These are phyloP conservation scores for Globisporangium nagaii DNA, from an alignment of 352 stramenopile species.

Conservation along the genomic window DNA sequence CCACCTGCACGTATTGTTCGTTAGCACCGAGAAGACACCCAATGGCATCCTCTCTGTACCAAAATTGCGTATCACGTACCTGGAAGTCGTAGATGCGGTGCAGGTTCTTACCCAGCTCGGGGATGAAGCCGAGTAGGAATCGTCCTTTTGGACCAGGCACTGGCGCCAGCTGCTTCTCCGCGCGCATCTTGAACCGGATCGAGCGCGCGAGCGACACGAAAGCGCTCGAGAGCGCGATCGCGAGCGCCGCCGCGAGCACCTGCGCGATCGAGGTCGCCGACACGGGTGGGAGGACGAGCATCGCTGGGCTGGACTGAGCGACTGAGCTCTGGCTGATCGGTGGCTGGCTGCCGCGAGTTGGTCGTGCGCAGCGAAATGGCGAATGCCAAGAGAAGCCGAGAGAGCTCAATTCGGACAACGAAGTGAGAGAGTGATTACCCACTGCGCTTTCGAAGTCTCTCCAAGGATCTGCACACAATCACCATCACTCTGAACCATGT, in stretches of 20 bases:
- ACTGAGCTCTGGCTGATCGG: too few relatives aligned
- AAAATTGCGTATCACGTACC: too few relatives aligned
- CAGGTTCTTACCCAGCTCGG: conserved; percentile 5
- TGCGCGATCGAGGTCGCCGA: neutral
- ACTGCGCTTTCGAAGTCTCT: too few relatives aligned
- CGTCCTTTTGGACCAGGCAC: conserved; percentile 5
- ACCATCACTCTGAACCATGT: too few relatives aligned
- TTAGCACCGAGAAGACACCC: too few relatives aligned
- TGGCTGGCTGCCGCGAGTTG: too few relatives aligned
- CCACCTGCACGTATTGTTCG: conserved; percentile 29
- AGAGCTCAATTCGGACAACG: too few relatives aligned
- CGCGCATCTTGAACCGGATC: conserved; percentile 7
- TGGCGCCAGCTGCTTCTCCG: conserved; percentile 1
- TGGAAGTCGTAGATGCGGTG: conserved; percentile 15
- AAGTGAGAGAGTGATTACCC: too few relatives aligned
- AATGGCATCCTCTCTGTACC: too few relatives aligned
- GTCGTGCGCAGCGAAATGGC: too few relatives aligned
- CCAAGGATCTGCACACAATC: too few relatives aligned
- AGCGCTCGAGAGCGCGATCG: neutral
- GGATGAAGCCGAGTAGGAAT: conserved; percentile 8
- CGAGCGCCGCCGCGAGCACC: neutral
- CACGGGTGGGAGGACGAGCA: neutral
- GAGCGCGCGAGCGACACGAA: neutral
- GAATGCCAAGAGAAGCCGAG: too few relatives aligned
- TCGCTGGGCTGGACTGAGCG: neutral